A percentile compares a stretch with the other conserved stretches of the same genome.
phyloP scores from a whole-genome alignment of 2,329 filamentous ascomycete genomes.

The Monilinia fructigena region DNA sequence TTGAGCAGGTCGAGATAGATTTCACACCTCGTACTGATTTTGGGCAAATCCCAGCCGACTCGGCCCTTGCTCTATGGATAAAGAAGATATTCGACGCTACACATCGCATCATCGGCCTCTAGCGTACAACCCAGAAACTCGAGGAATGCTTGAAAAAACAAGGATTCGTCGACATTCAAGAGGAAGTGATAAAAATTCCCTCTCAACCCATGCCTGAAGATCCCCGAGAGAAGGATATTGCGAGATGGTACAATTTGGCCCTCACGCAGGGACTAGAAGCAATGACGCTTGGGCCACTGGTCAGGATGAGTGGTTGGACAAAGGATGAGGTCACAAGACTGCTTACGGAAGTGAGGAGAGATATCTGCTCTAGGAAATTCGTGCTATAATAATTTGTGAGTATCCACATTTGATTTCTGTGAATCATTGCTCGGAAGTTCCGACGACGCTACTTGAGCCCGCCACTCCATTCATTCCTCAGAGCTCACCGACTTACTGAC shows the following conservation, averaged over 20 bases:
- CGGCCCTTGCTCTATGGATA: conserved; percentile 67
- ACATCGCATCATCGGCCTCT: conserved; percentile 62
- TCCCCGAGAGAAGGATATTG: conserved; percentile 63
- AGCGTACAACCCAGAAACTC: conserved; percentile 60
- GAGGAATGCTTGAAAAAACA: conserved; percentile 59
- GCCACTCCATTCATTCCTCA: neutral
- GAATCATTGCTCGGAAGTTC: neutral
- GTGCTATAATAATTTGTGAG: conserved; percentile 78
- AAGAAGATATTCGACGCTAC: conserved; percentile 67
- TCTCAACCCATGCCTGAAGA: conserved; percentile 69
- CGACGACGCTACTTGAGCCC: neutral
- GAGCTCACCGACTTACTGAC: conserved; percentile 10
- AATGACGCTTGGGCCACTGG: conserved; percentile 71
- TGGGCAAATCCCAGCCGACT: conserved; percentile 55
- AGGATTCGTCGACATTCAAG: conserved; percentile 78
- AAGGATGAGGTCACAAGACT: conserved; percentile 62
- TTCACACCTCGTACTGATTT: conserved; percentile 72
- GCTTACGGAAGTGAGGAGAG: conserved; percentile 60
- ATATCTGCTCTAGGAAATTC: conserved; percentile 67
- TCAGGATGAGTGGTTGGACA: conserved; percentile 60
- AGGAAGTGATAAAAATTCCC: conserved; percentile 69
- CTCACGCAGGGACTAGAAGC: conserved; percentile 72
- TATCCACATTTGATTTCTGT: conserved; percentile 35
- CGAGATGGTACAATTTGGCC: conserved; percentile 80
- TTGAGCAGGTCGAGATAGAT: conserved; percentile 91